Base-by-base conservation (phyloP, 345 rosid species). In the Boechera divaricarpa region DNA sequence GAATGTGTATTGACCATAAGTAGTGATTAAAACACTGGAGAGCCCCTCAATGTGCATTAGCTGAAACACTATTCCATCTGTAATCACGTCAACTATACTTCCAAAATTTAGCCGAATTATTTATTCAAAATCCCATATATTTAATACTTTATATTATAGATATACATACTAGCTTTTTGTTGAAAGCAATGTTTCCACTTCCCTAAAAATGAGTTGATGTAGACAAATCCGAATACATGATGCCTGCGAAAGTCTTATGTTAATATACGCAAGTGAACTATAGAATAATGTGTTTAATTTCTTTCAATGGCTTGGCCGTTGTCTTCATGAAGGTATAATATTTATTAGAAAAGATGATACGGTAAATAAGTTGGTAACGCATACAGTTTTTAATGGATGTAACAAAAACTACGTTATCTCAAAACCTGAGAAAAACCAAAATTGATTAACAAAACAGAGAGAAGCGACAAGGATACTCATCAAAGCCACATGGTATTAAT, bases 21-120 rank as follows among this genome's bases (percentile, higher is more conserved):
- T 71, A 15, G 60, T 47, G 58, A 59, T 49, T 15, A 24, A 32
- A 71, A 57, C 48, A 42, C 36, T 47, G 26, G 67, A 33, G 36
- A 47, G 66, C 75, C 67, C 59, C 26, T 59, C 7, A 59, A 47
- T 48, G 67, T 60, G 67, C 67, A 48, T 60, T 72, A 15, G 59
- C 58, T 51, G 58, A 47, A 71, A 33, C 75, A 59, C n/a, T 15
- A 48, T 60, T 59, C 26, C 26, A 58, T 70, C 21, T 21, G 6
- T 21, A 32, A 45, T 58, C n/a, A 45, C 15, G 74, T 44, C 56
- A 58, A 70, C 55, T 47, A 53, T 7, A 47, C 61, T 28, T 53
- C 7, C 0, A 53, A 68, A 52, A 2, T 31, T 45, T 44, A 13
- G 15, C 26, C 42, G 13, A 58, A 8, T 56, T 58, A 4, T 33